These are phyloP conservation scores for Calonectria hongkongensis DNA, from an alignment of 2,329 filamentous ascomycete species.

Conservation along the genomic window DNA sequence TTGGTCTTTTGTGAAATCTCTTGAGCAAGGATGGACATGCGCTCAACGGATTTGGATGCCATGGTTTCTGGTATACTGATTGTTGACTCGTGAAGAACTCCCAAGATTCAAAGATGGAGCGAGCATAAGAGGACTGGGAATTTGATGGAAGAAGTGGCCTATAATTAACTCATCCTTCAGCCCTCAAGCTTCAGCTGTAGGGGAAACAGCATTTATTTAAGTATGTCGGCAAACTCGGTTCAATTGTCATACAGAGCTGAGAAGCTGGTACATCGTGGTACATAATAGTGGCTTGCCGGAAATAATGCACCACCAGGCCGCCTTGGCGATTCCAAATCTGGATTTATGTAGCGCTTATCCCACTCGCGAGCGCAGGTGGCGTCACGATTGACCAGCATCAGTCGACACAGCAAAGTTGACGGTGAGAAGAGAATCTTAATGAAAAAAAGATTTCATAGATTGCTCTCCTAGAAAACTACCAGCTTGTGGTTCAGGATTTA, in stretches of 20 bases:
- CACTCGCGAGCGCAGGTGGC: background rate
- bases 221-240: background rate
- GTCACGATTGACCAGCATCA: background rate
- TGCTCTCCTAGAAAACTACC: too few relatives aligned
- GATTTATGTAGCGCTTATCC: background rate
- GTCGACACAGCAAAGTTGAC: background rate
- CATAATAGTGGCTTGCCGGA: background rate
- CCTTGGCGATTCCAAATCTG: conserved; percentile 1
- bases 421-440: background rate
- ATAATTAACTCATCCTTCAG: background rate
- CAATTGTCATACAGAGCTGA: background rate
- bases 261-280: background rate
- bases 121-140: background rate
- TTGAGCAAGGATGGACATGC: background rate
- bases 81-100: background rate
- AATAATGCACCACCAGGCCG: background rate
- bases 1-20: conserved; percentile 14
- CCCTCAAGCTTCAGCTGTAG: too few relatives aligned
- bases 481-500: too few relatives aligned
- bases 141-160: background rate
- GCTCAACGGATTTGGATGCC: conserved; percentile 9
- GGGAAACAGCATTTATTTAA: background rate
- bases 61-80: background rate
- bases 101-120: background rate
- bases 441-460: background rate